Evolutionary conservation across 345 rosid species (phyloP).

Genomic region (Camelina hispida): DNA sequence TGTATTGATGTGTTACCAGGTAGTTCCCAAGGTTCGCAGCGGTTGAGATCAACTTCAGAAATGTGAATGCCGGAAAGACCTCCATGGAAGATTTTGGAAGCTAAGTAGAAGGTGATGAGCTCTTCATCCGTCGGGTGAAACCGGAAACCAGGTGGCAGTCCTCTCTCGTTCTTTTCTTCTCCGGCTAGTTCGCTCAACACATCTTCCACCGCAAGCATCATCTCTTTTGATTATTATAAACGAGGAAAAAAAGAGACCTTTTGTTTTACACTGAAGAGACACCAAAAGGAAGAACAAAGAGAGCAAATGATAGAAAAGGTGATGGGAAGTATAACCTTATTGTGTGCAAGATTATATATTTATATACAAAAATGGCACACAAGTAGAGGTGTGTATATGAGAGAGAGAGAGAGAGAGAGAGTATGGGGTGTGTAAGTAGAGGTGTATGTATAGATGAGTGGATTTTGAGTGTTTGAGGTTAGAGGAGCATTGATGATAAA

Average conservation of each 20-base stretch:
- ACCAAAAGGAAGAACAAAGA: constrained; percentile 35
- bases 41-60: constrained; percentile 88
- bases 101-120: constrained; percentile 83
- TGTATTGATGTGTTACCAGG: constrained; percentile 59
- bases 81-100: constrained; percentile 84
- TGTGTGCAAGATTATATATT: constrained; percentile 39
- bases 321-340: constrained; percentile 39
- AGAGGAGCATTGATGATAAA: constrained; percentile 47
- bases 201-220: constrained; percentile 68
- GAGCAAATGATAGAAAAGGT: constrained; percentile 37
- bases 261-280: constrained; percentile 37
- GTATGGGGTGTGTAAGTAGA: background rate
- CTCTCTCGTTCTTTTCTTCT: constrained; percentile 70
- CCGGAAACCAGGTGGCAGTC: constrained; percentile 93
- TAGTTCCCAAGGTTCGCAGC: constrained; percentile 99
- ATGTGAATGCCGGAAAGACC: constrained; percentile 72
- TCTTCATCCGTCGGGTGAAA: constrained; percentile 99
- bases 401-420: constrained; percentile 17
- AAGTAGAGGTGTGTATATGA: background rate
- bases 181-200: constrained; percentile 64
- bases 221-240: background rate
- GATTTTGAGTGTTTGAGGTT: constrained; percentile 50
- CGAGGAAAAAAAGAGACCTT: background rate
- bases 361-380: constrained; percentile 40
- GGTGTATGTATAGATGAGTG: constrained; percentile 23